Base-by-base conservation (phyloP, 1,284 basidiomycete genomes). In the Hortiboletus rubellus region DNA sequence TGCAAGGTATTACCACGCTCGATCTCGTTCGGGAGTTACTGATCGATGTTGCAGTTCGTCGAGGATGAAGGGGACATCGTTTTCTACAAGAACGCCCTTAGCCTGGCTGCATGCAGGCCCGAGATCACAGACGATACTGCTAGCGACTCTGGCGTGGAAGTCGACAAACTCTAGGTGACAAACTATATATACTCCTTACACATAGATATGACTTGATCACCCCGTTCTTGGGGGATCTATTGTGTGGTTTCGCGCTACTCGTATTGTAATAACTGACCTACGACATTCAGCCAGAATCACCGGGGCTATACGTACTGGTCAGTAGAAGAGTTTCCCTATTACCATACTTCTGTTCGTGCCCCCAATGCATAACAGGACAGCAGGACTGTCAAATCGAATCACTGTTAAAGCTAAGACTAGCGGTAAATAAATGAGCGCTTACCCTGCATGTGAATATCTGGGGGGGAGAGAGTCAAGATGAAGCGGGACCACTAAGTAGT, bases 41-140 rank as follows among this genome's bases (percentile, higher is more conserved):
- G 37, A 73, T 45, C 47, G 57, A 36, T 62, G 63, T 54, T 52
- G 52, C 55, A 86, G 86, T 96, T 94, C 73, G 89, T 97, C 52
- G 95, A 98, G 75, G 94, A 97, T 70, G 89, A 92, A 67, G 94
- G 92, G 54, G 86, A 94, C 68, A 84, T 97, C 60, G 72, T 94
- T 56, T 97, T 98, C 80, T 98, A 88, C 85, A 95, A 95, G 81
- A 92, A 98, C 68, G 83, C 87, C 5, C 64, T 79, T 40, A 95
- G 95, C 62, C 76, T 96, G 56, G 91, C 93, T 50, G 75, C 84
- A 61, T 80, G 84, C 66, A 82, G 83, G 62, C 86, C 90, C 18
- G 79, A 82, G 60, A 83, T 85, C 65, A 74, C 78, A 47, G 88
- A 89, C 57, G 77, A 74, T 59, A 77, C 78, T 50, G 84, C 85